Base-by-base conservation (phyloP, 768 basidiomycete species). In the Nidularia sp. region DNA sequence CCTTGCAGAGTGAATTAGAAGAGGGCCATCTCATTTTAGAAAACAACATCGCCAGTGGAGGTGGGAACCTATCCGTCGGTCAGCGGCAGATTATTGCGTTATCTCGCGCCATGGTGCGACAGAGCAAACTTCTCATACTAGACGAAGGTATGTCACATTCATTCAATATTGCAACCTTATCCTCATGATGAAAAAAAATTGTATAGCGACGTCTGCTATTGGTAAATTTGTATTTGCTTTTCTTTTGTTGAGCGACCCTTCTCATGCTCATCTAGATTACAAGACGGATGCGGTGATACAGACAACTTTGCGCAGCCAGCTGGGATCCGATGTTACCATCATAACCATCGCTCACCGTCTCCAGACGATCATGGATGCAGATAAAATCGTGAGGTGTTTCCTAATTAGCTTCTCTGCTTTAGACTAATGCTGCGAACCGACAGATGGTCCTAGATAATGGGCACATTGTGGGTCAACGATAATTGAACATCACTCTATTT, bases 251-350 rank as follows among this genome's bases (percentile, higher is more conserved):
- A 29, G 25, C 2, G 25, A 4, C 2, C 2, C 25, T 29, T 29
- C 25, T 29, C 25, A 29, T 29, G 2, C 25, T 29, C 25, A 29
- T 3, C 25, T 25, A 68, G 81, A 84, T 62, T 75, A 77, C 54
- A 71, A 74, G 50, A 86, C 85, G 13, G 86, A 87, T 57, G 68
- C 78, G 2, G 78, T 83, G 60, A 86, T 88, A 49, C 86, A 88
- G 59, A 70, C 76, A 29, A 83, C 86, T 1, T 80, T 89, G 50
- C 73, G 85, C n/a, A 72, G 77, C 50, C 83, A 85, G 58, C 80
- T 86, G 59, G 71, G 70, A 33, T 70, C 77, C 47, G 79, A 79
- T 52, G 70, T 83, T 7, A 81, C 80, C 4, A 57, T 85, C 39
- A 66, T 85, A 18, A 81, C 79, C 3, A 80, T 88, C 42, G 86